Evolutionary conservation across 768 basidiomycete species (phyloP).

Genomic region (Boletus tylopilopsis): DNA sequence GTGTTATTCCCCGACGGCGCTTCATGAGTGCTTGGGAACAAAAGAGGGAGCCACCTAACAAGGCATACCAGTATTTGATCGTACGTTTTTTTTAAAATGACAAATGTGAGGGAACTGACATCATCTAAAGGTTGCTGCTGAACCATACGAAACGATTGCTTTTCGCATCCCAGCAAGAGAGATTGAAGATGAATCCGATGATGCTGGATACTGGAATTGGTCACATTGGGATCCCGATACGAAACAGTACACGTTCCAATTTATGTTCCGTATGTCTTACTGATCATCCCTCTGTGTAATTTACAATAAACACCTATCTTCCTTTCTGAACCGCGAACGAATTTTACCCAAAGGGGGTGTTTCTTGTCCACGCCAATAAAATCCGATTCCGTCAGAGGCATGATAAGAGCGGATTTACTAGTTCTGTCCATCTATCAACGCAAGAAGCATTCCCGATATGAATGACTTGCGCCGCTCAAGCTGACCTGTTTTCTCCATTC

Average conservation of each 20-base stretch:
- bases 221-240: slow-evolving; percentile 99
- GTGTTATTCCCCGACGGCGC: slow-evolving; percentile 76
- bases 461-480: slow-evolving; percentile 7
- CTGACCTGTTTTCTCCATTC: not conserved
- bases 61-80: slow-evolving; percentile 95
- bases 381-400: slow-evolving; percentile 3
- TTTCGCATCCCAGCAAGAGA: slow-evolving; percentile 97
- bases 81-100: slow-evolving; percentile 46
- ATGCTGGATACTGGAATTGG: slow-evolving; percentile 93
- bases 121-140: slow-evolving; percentile 82
- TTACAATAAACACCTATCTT: slow-evolving; percentile 2
- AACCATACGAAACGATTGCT: slow-evolving; percentile 98
- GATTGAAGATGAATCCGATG: slow-evolving; percentile 92
- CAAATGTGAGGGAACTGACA: slow-evolving; percentile 28
- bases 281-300: slow-evolving; percentile 20
- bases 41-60: slow-evolving; percentile 90
- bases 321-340: not conserved
- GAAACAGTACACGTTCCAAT: slow-evolving; percentile 97
- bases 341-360: not conserved
- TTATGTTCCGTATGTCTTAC: slow-evolving; percentile 75
- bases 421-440: not conserved
- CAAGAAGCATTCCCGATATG: slow-evolving; percentile 1
- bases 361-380: not conserved
- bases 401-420: not conserved
- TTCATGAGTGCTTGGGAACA: slow-evolving; percentile 99